These are phyloP conservation scores for Przewalskia tangutica DNA, from an alignment of 257 asterid species.

Conservation along the genomic window DNA sequence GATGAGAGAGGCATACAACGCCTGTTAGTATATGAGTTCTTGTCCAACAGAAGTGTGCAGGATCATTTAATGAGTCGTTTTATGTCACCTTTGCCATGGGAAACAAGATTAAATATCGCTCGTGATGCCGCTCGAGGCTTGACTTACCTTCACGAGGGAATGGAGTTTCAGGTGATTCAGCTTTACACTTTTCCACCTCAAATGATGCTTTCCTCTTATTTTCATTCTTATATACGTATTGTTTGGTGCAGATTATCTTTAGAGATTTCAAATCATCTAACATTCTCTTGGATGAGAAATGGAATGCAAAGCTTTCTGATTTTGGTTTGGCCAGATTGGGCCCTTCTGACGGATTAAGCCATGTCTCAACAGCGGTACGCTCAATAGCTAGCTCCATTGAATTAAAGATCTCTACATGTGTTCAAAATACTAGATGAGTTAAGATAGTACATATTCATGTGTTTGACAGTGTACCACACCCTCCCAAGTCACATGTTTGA, in stretches of 20 bases:
- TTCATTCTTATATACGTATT: not conserved
- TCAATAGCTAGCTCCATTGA: no score
- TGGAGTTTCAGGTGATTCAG: constrained; percentile 71
- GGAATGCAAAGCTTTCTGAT: constrained; percentile 90
- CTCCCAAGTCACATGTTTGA: not conserved
- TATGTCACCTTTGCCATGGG: constrained; percentile 68
- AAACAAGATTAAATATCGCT: constrained; percentile 54
- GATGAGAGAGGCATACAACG: constrained; percentile 90
- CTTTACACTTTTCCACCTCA: not conserved
- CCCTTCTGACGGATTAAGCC: constrained; percentile 74
- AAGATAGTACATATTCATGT: not conserved
- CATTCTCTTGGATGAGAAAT: constrained; percentile 71
- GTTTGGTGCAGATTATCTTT: constrained; percentile 58
- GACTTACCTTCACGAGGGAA: constrained; percentile 83
- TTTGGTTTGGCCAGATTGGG: constrained; percentile 84
- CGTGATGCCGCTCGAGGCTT: constrained; percentile 73
- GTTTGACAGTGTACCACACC: not conserved
- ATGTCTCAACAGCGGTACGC: constrained; percentile 78
- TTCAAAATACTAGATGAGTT: not conserved
- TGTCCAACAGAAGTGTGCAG: constrained; percentile 64
- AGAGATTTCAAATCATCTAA: constrained; percentile 90
- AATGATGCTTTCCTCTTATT: not conserved
- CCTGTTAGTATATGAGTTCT: constrained; percentile 61
- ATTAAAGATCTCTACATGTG: not conserved
- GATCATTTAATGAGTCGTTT: constrained; percentile 64